Evolutionary conservation across 2,329 filamentous ascomycete species (phyloP), one percentile per base, ranked within the genome.

Genomic region (Orbilia quercus): DNA sequence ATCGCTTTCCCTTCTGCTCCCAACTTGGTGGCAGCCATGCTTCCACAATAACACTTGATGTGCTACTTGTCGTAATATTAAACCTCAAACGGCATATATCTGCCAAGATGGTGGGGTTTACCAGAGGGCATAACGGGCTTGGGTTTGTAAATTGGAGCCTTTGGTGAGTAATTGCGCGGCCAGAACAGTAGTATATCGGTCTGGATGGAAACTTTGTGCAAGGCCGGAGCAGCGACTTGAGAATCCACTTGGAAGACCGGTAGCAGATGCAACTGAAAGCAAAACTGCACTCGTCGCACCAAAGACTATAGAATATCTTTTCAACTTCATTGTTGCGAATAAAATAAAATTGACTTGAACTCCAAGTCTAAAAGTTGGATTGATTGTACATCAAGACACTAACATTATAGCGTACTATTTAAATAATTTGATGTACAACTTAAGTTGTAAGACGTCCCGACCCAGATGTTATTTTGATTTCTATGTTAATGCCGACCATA

Each of bases 1-100:
- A 63, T n/a, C 66, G 42, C 51, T 58, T 71, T 1, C 58, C 66
- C 20, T 71, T 71, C 11, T 53, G 7, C 25, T 63, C 31, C 66
- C 65, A 75, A 40, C 66, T 47, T 4, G 55, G 47, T 5, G 72
- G 72, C 59, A 75, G 20, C 66, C 66, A 72, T 4, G 50, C 34
- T 31, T 75, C 72, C 7, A 62, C 22, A 23, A 70, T 47, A 5
- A 75, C 54, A 5, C 54, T 45, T 14, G 72, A 75, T 5, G 47
- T 63, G 14, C 42, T 36, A 40, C 59, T 65, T 16, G 72, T 75
- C 7, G 36, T 58, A 25, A 71, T 23, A 18, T 71, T 71, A 4
- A 71, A 42, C 18, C 36, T 50, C 31, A 71, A 44, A 4, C 66
- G 57, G n/a, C 66, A 71, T 2, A 63, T 38, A 48, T 71, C 66